A percentile compares a stretch with the other conserved stretches of the same genome.
Conservation (phyloP, 108 stramenopile species). For the Nitzschia sp. region DNA sequence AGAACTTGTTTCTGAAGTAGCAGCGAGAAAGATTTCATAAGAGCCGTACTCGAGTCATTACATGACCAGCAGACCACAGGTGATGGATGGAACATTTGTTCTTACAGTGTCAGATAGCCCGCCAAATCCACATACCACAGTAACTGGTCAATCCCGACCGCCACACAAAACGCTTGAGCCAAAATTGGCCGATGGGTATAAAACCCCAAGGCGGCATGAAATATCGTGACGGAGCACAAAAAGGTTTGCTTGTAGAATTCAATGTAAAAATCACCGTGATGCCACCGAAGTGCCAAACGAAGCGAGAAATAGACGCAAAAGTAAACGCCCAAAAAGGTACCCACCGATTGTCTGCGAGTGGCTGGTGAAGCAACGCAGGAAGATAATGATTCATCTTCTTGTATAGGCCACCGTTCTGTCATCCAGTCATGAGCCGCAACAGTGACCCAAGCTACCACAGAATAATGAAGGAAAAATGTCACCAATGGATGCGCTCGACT, state of each 20-base stretch:
- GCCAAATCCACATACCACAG: slow-evolving; percentile 65
- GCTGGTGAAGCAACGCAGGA: not conserved
- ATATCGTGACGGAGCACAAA: slow-evolving; percentile 69
- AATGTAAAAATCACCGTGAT: slow-evolving; percentile 42
- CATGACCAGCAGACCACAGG: too few relatives aligned
- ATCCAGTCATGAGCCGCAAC: slow-evolving; percentile 52
- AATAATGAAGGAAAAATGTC: slow-evolving; percentile 61
- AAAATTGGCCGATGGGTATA: slow-evolving; percentile 52
- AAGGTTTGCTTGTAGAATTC: slow-evolving; percentile 62
- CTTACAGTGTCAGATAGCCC: not conserved
- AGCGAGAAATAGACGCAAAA: slow-evolving; percentile 37
- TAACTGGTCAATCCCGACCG: slow-evolving; percentile 80
- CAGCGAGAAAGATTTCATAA: too few relatives aligned
- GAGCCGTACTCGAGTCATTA: too few relatives aligned
- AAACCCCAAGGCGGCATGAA: slow-evolving; percentile 52
- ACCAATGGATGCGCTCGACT: slow-evolving; percentile 53
- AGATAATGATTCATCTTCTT: not conserved
- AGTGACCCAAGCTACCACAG: slow-evolving; percentile 33
- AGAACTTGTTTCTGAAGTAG: slow-evolving; percentile 49
- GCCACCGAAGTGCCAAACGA: slow-evolving; percentile 43
- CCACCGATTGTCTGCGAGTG: not conserved
- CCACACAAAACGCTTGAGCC: slow-evolving; percentile 61
- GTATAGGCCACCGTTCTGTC: not conserved
- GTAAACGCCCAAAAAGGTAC: slow-evolving; percentile 40
- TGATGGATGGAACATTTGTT: not conserved